Conservation (phyloP, 2,329 filamentous ascomycete genomes). For the Seiridium unicorne region DNA sequence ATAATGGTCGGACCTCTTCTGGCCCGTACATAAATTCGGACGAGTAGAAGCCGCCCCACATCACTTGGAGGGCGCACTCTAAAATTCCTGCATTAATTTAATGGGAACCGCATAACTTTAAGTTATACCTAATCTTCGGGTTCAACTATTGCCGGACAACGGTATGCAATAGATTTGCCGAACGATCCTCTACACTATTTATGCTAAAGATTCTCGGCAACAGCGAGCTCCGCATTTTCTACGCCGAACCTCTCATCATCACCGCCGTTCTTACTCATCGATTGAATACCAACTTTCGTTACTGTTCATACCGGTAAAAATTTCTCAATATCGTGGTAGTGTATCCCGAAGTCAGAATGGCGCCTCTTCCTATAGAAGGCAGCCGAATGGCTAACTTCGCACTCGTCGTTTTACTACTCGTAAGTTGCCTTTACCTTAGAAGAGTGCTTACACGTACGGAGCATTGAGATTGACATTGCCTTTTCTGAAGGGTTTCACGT, state of each 20-base stretch:
- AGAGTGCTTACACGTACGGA: background rate
- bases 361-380: background rate
- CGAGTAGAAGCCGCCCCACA: no score
- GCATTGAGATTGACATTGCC: background rate
- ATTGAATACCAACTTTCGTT: background rate
- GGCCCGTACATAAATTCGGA: no score
- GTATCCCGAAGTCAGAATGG: background rate
- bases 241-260: background rate
- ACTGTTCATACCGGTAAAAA: background rate
- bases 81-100: no score
- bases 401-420: background rate
- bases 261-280: background rate
- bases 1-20: no score
- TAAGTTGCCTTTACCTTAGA: background rate
- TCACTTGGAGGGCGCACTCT: no score
- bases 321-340: background rate
- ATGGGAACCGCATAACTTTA: no score
- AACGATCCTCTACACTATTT: background rate
- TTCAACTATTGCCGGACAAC: background rate
- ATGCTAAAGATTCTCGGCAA: background rate
- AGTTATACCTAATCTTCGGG: background rate
- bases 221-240: background rate
- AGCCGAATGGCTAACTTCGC: background rate
- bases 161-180: background rate
- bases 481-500: background rate